Evolutionary conservation across 805 yeast genomes (phyloP), one percentile per base, ranked within the genome.

Genomic region (Maudiozyma pseudohumilis): DNA sequence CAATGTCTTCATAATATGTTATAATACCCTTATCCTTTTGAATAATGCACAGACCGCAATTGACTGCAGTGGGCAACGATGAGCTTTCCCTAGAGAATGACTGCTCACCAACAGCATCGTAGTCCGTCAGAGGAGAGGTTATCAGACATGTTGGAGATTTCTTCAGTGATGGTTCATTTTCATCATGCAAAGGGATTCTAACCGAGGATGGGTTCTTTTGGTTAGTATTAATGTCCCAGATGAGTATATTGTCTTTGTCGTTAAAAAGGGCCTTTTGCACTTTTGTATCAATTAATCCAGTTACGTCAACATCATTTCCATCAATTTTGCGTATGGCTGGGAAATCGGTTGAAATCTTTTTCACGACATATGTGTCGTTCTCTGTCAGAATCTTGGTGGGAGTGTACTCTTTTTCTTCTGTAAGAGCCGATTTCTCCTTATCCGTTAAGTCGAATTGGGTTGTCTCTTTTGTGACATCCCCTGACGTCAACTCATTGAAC

Each of bases 1-100:
- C 79, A 10, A 85, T 75, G 38, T 84, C 74, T 50, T 84, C 94
- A 63, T 80, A 81, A 56, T 78, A 87, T 19, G 70, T 69, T 34
- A 82, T 58, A 15, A 57, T 52, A 0, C 95, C 94, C 0, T 74
- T 48, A 15, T 65, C 54, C 1, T 78, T 64, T 50, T 79, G 74
- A 16, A 84, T 66, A 5, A 80, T 70, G 6, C 81, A 76, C 28
- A 86, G 59, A 8, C 95, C 95, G 0, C 94, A 89, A 36, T 40
- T 37, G 15, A 20, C 13, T 18, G 30, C 8, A 6, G 13, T 15
- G 17, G 7, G 19, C 6, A 27, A 15, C 20, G n/a, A 10, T 13
- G 26, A 24, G 26, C n/a, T n/a, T 24, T n/a, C n/a, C n/a, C n/a
- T n/a, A n/a, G n/a, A n/a, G n/a, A n/a, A n/a, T n/a, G n/a, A n/a